A percentile compares a stretch with the other conserved stretches of the same genome.
phyloP scores from a whole-genome alignment of 2,329 filamentous ascomycete genomes.

The Fusarium nurragi region DNA sequence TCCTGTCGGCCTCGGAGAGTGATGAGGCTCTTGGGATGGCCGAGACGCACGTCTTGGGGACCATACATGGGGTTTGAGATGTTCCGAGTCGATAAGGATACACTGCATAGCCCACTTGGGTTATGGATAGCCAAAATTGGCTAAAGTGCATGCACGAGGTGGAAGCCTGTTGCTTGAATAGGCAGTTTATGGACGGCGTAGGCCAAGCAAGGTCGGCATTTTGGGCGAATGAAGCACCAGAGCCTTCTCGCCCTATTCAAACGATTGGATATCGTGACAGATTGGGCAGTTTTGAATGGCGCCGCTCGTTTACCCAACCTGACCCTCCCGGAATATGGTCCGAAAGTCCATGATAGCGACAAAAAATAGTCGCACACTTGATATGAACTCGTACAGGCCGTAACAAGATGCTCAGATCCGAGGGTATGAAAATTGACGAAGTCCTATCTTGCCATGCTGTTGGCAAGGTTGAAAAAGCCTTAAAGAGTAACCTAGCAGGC shows the following conservation, averaged over 20 bases:
- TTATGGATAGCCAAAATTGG: constrained; percentile 35
- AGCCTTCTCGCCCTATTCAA: constrained; percentile 39
- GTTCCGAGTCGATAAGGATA: constrained; percentile 30
- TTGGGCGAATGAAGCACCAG: constrained; percentile 28
- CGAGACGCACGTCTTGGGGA: constrained; percentile 27
- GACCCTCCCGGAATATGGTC: constrained; percentile 40
- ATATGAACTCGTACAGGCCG: constrained; percentile 5
- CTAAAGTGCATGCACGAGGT: constrained; percentile 31
- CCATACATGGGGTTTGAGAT: constrained; percentile 37
- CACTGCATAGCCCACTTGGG: constrained; percentile 32
- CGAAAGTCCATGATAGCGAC: constrained; percentile 29
- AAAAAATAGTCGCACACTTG: constrained; percentile 24
- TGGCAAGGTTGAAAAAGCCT: not conserved
- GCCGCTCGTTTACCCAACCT: constrained; percentile 41
- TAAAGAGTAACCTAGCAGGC: not conserved
- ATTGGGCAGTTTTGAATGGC: constrained; percentile 43
- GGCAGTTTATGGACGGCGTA: constrained; percentile 33
- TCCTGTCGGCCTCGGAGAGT: constrained; percentile 32
- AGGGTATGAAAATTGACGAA: not conserved
- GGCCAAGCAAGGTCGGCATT: constrained; percentile 34
- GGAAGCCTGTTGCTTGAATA: constrained; percentile 34
- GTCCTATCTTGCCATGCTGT: not conserved
- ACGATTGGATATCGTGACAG: constrained; percentile 40
- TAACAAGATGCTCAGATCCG: constrained; percentile 9
- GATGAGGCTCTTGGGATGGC: constrained; percentile 39